phyloP scores from a whole-genome alignment of 1,284 basidiomycete species.

The Puccinia triticina region DNA sequence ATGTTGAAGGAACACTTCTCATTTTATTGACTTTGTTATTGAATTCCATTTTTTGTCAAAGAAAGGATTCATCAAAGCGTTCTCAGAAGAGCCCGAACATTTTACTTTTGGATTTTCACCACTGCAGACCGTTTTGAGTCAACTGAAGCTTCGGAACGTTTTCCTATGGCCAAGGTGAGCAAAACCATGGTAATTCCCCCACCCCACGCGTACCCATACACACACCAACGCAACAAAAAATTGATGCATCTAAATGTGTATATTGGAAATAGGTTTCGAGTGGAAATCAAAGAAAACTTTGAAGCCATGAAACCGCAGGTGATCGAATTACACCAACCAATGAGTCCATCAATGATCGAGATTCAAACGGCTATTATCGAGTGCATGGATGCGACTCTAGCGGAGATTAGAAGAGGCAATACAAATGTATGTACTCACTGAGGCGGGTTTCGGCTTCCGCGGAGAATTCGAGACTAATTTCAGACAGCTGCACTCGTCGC shows the following conservation, averaged over 20 bases:
- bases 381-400: constrained; percentile 88
- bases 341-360: constrained; percentile 82
- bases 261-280: constrained; percentile 75
- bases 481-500: neutral
- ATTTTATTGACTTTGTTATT: neutral
- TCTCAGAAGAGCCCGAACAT: constrained; percentile 92
- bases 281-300: constrained; percentile 76
- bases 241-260: neutral
- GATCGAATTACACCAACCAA: constrained; percentile 82
- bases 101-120: constrained; percentile 90
- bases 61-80: constrained; percentile 90
- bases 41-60: constrained; percentile 55
- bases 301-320: constrained; percentile 84
- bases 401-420: constrained; percentile 87
- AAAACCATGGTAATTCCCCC: neutral
- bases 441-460: neutral
- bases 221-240: neutral
- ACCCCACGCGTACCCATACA: neutral
- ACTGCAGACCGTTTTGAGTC: constrained; percentile 86
- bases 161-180: constrained; percentile 76
- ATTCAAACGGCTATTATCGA: constrained; percentile 92
- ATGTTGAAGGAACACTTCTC: neutral
- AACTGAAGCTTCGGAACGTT: constrained; percentile 82
- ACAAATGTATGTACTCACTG: constrained; percentile 67
- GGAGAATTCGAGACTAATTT: neutral